Evolutionary conservation across 306 rosid species (phyloP).

Genomic region (Dalbergia oliveri): DNA sequence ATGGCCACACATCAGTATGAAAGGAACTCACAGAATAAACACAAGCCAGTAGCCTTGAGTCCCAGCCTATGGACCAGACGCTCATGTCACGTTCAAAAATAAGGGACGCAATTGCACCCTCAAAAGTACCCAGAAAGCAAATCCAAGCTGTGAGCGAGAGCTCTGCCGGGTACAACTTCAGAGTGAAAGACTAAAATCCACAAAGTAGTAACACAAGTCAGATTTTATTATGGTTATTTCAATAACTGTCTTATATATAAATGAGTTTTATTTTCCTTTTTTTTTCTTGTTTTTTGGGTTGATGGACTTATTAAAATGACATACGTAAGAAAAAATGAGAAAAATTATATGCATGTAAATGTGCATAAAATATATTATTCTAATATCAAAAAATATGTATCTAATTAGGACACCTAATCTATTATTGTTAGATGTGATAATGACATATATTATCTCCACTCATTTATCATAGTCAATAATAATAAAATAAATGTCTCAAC

Average conservation of each 20-base stretch:
- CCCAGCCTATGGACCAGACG: slow-evolving; percentile 88
- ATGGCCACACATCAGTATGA: background rate
- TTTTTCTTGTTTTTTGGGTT: background rate
- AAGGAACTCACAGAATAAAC: slow-evolving; percentile 80
- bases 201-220: background rate
- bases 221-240: background rate
- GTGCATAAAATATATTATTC: too few species aligned
- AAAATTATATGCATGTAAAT: background rate
- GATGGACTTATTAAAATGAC: background rate
- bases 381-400: too few species aligned
- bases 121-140: slow-evolving; percentile 75
- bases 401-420: too few species aligned
- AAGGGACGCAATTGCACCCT: slow-evolving; percentile 69
- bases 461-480: too few species aligned
- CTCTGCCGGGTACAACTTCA: slow-evolving; percentile 91
- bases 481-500: too few species aligned
- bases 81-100: slow-evolving; percentile 81
- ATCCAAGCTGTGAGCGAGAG: slow-evolving; percentile 88
- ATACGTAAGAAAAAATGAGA: background rate
- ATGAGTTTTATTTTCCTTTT: background rate
- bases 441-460: too few species aligned
- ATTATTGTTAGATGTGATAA: too few species aligned
- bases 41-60: slow-evolving; percentile 90
- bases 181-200: slow-evolving; percentile 70
- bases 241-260: background rate